A percentile compares a stretch with the other conserved stretches of the same genome.
Conservation (phyloP, 495 filamentous ascomycete species). For the Penicillium paxilli region DNA sequence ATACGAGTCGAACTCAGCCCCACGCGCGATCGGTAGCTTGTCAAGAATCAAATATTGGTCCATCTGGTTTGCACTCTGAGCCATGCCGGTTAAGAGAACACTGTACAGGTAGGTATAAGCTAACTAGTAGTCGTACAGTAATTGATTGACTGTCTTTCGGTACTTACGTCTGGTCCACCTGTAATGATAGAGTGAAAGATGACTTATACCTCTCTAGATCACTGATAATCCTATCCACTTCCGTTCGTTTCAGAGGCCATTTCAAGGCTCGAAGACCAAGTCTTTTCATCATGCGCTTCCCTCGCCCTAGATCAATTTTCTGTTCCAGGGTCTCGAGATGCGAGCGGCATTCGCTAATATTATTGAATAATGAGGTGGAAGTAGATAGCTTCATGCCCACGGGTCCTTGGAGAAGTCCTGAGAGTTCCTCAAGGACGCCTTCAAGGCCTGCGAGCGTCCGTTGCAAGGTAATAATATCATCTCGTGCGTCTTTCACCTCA, state of each 20-base stretch:
- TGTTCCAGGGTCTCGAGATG: conserved; percentile 30
- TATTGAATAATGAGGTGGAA: conserved; percentile 5
- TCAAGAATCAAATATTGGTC: neutral
- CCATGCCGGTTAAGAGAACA: neutral
- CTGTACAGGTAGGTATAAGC: neutral
- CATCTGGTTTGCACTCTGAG: neutral
- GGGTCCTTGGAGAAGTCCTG: conserved; percentile 14
- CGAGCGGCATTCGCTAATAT: conserved; percentile 24
- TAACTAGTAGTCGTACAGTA: neutral
- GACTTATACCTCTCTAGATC: conserved; percentile 35
- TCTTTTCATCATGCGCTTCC: conserved; percentile 17
- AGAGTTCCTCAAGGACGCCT: conserved; percentile 20
- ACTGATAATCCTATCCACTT: conserved; percentile 34
- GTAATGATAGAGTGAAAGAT: conserved; percentile 34
- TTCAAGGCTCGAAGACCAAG: conserved; percentile 37
- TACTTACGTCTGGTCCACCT: conserved; percentile 42
- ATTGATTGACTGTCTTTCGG: neutral
- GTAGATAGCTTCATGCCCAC: conserved; percentile 8
- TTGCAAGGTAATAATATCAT: conserved; percentile 34
- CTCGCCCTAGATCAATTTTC: conserved; percentile 26
- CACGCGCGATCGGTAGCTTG: neutral
- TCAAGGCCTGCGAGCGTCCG: conserved; percentile 23
- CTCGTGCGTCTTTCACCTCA: conserved; percentile 31
- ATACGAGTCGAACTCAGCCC: neutral
- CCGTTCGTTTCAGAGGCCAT: conserved; percentile 42